Conservation (phyloP, 2,329 filamentous ascomycete species). For the Fusarium udum region DNA sequence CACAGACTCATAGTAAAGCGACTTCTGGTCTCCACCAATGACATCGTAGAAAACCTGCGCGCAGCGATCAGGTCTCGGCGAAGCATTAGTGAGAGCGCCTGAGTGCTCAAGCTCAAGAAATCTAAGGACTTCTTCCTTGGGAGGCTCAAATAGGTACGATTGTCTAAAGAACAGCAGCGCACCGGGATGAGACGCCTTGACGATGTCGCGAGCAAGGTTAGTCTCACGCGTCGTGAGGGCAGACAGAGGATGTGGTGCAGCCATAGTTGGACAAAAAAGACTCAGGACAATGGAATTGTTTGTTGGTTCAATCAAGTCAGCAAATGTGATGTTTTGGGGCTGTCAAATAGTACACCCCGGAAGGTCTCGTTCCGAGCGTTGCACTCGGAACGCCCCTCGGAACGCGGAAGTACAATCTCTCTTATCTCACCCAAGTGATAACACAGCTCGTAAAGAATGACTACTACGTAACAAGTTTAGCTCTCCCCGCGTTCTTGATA, state of each 20-base stretch:
- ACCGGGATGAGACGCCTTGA: constrained; percentile 44
- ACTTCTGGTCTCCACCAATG: constrained; percentile 39
- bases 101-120: constrained; percentile 58
- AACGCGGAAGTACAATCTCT: constrained; percentile 1
- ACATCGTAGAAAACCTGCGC: constrained; percentile 55
- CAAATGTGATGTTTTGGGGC: neutral
- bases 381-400: neutral
- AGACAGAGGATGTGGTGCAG: constrained; percentile 45
- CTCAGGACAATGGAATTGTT: neutral
- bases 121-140: constrained; percentile 56
- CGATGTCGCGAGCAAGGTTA: constrained; percentile 48
- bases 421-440: neutral
- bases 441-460: neutral
- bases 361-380: neutral
- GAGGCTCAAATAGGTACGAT: constrained; percentile 61
- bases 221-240: constrained; percentile 44
- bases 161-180: constrained; percentile 56
- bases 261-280: neutral
- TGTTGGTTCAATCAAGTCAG: neutral
- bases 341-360: constrained; percentile 4
- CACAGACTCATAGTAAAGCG: constrained; percentile 48
- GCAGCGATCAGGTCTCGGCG: constrained; percentile 47
- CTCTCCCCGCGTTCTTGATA: constrained; percentile 18
- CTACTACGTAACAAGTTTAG: neutral
- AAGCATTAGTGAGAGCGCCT: constrained; percentile 41